Percentiles rank a stretch among this genome's conserved stretches.
Conservation (phyloP, 495 filamentous ascomycete species). For the Annulohypoxylon nitens region DNA sequence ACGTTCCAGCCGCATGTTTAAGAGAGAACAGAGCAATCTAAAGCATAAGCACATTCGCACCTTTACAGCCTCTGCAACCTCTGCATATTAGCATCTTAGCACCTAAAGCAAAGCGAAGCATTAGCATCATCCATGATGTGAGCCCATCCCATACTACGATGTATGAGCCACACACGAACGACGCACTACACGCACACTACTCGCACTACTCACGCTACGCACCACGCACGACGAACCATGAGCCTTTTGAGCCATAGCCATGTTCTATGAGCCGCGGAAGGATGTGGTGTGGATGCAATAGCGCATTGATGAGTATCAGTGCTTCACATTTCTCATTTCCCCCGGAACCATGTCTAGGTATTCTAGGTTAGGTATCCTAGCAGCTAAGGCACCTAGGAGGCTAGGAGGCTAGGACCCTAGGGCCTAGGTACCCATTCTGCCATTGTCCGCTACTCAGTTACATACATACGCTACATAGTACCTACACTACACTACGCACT, state of each 20-base stretch:
- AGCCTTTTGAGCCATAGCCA: neutral
- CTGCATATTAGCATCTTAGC: neutral
- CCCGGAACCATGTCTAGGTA: conserved; percentile 49
- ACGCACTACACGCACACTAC: neutral
- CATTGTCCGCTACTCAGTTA: conserved; percentile 30
- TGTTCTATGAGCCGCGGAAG: conserved; percentile 44
- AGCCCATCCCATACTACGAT: neutral
- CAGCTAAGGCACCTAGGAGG: no score
- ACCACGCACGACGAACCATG: conserved; percentile 1
- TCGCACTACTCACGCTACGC: neutral
- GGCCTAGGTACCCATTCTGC: conserved; percentile 23
- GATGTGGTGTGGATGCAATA: conserved; percentile 52
- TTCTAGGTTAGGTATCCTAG: no score
- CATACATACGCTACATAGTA: neutral
- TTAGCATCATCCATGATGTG: conserved; percentile 10
- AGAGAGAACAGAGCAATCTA: neutral
- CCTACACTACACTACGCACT: neutral
- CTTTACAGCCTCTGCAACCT: neutral
- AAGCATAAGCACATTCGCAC: neutral
- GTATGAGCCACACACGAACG: neutral
- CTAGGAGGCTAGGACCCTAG: no score
- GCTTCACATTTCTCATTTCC: conserved; percentile 48
- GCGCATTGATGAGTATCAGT: conserved; percentile 48
- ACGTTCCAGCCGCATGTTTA: conserved; percentile 43
- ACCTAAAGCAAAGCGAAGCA: neutral